These are phyloP conservation scores for Crithidia mellificae DNA, from an alignment of 208 protist genomes.

Conservation along the genomic window DNA sequence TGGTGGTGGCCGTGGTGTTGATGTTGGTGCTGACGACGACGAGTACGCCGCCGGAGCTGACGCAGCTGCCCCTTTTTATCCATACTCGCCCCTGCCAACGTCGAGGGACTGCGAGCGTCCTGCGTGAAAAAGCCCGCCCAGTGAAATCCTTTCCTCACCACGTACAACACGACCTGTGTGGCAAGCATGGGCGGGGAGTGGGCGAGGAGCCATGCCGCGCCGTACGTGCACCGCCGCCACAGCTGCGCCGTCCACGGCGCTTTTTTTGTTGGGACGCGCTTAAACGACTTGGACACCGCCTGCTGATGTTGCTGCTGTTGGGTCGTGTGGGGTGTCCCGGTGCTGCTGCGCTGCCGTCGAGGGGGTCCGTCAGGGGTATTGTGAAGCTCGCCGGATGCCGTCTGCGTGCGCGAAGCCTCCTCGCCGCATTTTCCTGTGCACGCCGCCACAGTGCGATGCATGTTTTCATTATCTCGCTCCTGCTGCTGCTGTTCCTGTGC, in stretches of 20 bases:
- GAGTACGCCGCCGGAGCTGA: background rate
- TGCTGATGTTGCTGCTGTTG: conserved; percentile 7
- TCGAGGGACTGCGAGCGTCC: background rate
- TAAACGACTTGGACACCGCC: conserved; percentile 4
- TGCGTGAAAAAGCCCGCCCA: background rate
- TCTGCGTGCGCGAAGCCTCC: background rate
- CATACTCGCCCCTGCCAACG: background rate
- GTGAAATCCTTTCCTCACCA: background rate
- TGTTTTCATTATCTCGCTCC: too few relatives aligned
- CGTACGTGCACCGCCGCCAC: background rate
- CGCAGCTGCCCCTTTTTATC: background rate
- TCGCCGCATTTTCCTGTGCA: background rate
- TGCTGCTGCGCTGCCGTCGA: background rate
- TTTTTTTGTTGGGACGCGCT: background rate
- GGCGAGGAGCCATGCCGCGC: conserved; percentile 1
- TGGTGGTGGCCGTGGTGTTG: background rate
- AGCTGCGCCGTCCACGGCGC: background rate
- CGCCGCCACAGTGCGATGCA: background rate
- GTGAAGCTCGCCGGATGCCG: background rate
- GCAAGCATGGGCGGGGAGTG: conserved; percentile 2
- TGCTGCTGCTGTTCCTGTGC: background rate
- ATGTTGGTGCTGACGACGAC: background rate
- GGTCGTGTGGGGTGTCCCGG: background rate
- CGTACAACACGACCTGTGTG: background rate
- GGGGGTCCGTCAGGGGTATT: background rate